phyloP scores from a whole-genome alignment of 2,329 filamentous ascomycete genomes.

The Malbranchea cinnamomea region DNA sequence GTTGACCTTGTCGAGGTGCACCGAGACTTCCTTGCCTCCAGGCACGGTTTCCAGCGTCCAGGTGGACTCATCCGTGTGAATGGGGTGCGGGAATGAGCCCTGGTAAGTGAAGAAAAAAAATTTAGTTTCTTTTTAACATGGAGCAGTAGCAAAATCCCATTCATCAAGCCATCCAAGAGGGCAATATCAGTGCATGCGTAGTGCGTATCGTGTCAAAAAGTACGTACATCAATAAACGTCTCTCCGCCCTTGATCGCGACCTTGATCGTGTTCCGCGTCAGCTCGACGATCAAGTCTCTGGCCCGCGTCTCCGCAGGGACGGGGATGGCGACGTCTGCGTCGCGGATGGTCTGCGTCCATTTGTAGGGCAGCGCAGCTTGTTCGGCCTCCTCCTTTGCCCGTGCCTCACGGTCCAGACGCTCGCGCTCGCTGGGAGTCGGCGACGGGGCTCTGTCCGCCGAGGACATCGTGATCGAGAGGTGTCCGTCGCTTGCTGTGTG shows the following conservation, averaged over 20 bases:
- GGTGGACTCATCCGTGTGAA: conserved; percentile 74
- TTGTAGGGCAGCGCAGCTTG: conserved; percentile 90
- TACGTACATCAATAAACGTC: conserved; percentile 60
- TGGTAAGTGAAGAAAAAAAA: conserved; percentile 24
- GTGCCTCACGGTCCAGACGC: conserved; percentile 38
- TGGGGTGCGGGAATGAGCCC: conserved; percentile 71
- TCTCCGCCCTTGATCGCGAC: conserved; percentile 81
- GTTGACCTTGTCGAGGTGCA: conserved; percentile 90
- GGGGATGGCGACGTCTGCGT: conserved; percentile 64
- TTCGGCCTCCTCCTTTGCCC: conserved; percentile 66
- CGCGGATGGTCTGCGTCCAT: conserved; percentile 86
- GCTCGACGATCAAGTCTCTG: conserved; percentile 64
- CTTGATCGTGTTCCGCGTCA: conserved; percentile 63
- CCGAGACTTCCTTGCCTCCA: conserved; percentile 56
- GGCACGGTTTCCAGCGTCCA: conserved; percentile 64
- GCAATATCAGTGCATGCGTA: no score
- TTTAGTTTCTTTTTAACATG: neutral
- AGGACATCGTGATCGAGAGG: conserved; percentile 15
- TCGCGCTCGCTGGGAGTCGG: conserved; percentile 32
- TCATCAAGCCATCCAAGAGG: no score
- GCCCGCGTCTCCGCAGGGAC: conserved; percentile 75
- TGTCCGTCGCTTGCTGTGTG: neutral
- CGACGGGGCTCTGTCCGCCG: conserved; percentile 14
- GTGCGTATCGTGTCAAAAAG: no score
- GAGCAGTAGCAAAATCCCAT: neutral